These are phyloP conservation scores for Limtongozyma cylindracea DNA, from an alignment of 805 yeast species.

Conservation along the genomic window DNA sequence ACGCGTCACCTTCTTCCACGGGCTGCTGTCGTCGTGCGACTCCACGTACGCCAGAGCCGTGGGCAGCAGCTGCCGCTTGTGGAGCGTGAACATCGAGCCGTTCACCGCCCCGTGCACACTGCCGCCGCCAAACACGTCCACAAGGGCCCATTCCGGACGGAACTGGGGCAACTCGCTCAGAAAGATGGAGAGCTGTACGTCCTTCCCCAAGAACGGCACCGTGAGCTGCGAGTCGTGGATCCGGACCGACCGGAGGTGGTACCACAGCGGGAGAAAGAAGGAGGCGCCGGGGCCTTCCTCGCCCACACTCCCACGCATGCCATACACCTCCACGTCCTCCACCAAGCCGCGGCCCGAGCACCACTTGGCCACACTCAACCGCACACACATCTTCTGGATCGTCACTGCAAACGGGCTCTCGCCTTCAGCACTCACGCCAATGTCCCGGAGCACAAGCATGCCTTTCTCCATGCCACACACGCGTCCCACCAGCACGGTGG, in stretches of 20 bases:
- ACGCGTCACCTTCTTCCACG: constrained; percentile 9
- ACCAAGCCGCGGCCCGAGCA: constrained; percentile 26
- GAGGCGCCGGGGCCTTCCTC: constrained; percentile 5
- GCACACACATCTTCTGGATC: constrained; percentile 15
- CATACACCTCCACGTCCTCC: constrained; percentile 19
- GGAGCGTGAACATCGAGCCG: constrained; percentile 53
- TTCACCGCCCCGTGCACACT: constrained; percentile 54
- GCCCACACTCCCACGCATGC: constrained; percentile 14
- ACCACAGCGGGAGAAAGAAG: constrained; percentile 8
- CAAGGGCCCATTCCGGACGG: constrained; percentile 26
- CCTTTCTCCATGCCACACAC: constrained; percentile 14
- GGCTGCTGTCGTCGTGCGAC: constrained; percentile 4
- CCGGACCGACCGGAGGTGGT: constrained; percentile 12
- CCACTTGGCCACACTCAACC: constrained; percentile 27
- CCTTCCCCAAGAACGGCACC: constrained; percentile 12
- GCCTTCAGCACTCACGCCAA: constrained; percentile 4
- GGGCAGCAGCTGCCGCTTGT: constrained; percentile 36
- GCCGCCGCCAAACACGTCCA: constrained; percentile 46
- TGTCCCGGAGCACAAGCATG: constrained; percentile 16
- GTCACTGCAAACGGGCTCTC: constrained; percentile 8
- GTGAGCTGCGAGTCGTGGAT: constrained; percentile 23
- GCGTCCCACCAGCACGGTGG: too few relatives aligned
- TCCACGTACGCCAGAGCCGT: too few relatives aligned
- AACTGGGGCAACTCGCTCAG: constrained; percentile 39
- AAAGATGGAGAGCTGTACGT: constrained; percentile 32